phyloP scores from a whole-genome alignment of 2,329 filamentous ascomycete genomes.

The Fusarium nematophilum region DNA sequence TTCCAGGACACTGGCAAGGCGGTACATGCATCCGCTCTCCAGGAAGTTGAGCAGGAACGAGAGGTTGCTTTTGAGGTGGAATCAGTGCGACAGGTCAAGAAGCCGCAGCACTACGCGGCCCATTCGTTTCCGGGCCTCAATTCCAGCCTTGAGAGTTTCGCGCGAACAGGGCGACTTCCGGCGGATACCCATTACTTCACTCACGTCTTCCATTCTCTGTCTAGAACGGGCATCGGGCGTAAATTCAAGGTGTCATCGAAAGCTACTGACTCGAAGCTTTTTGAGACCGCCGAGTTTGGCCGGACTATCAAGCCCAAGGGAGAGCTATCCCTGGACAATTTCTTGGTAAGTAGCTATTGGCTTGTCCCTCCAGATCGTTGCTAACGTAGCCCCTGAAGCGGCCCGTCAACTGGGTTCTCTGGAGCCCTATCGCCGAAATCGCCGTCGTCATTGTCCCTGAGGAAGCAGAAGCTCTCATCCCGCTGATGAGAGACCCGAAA shows the following conservation, averaged over 20 bases:
- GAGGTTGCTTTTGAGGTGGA: constrained; percentile 70
- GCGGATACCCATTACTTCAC: constrained; percentile 48
- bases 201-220: constrained; percentile 50
- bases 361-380: neutral
- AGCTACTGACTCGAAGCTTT: constrained; percentile 33
- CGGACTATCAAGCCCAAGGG: constrained; percentile 36
- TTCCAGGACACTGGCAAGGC: constrained; percentile 42
- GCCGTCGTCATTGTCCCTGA: constrained; percentile 70
- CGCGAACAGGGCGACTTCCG: constrained; percentile 57
- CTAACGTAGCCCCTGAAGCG: constrained; percentile 45
- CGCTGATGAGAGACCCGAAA: constrained; percentile 48
- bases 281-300: constrained; percentile 48
- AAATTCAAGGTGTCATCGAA: constrained; percentile 46
- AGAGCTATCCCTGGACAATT: constrained; percentile 37
- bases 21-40: constrained; percentile 62
- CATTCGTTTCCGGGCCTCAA: constrained; percentile 60
- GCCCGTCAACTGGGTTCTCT: constrained; percentile 70
- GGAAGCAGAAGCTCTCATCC: constrained; percentile 68
- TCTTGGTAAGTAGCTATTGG: constrained; percentile 26
- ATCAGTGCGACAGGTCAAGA: constrained; percentile 65
- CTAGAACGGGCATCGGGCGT: constrained; percentile 49
- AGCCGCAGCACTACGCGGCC: constrained; percentile 55
- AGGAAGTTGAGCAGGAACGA: constrained; percentile 69
- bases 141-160: constrained; percentile 59
- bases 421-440: constrained; percentile 56